Evolutionary conservation across 2,329 filamentous ascomycete genomes (phyloP).

Genomic region (Microdochium trichocladiopsis): DNA sequence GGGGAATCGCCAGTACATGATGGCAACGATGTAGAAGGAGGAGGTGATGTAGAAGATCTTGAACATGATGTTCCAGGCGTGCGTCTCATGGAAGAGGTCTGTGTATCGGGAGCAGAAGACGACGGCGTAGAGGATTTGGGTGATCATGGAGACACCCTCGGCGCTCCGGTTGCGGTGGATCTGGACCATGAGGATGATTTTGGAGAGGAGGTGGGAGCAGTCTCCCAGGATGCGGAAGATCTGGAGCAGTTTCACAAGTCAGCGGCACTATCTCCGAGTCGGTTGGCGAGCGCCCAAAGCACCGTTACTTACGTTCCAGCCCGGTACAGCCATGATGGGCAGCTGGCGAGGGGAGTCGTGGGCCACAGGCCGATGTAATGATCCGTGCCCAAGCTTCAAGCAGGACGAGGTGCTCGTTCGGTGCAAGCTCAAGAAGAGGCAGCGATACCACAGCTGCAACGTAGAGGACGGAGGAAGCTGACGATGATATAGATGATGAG

Average conservation of each 20-base stretch:
- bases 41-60: conserved; percentile 85
- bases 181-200: conserved; percentile 83
- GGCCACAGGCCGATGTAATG: not conserved
- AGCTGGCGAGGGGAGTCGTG: not conserved
- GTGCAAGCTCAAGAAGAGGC: not conserved
- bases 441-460: not conserved
- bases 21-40: conserved; percentile 75
- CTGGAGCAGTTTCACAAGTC: conserved; percentile 20
- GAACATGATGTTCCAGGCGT: conserved; percentile 68
- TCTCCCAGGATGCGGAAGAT: conserved; percentile 75
- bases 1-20: conserved; percentile 83
- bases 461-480: not conserved
- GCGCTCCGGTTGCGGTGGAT: conserved; percentile 78
- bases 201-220: conserved; percentile 76
- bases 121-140: conserved; percentile 76
- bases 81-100: conserved; percentile 60
- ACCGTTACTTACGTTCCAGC: not conserved
- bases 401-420: not conserved
- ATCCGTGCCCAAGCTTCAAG: not conserved
- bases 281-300: too few relatives aligned
- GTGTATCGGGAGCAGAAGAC: conserved; percentile 87
- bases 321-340: not conserved
- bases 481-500: not conserved
- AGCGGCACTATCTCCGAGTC: not conserved
- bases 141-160: conserved; percentile 70